Percentiles rank a stretch among this genome's conserved stretches.
These are phyloP conservation scores for Termitomyces sp. DNA, from an alignment of 768 basidiomycete genomes.

Conservation along the genomic window DNA sequence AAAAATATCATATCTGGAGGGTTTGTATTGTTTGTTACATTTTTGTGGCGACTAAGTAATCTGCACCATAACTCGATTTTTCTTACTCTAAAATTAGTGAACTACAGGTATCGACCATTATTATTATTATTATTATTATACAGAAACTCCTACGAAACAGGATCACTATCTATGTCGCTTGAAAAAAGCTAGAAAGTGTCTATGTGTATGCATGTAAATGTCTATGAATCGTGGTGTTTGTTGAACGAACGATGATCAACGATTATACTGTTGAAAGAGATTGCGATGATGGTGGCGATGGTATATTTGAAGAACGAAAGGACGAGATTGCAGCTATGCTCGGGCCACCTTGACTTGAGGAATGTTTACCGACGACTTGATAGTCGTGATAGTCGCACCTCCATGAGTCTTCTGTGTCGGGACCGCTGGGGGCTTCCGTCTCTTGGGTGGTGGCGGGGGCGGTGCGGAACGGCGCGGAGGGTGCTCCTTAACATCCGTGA, in stretches of 20 bases:
- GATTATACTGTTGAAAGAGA: neutral
- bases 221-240: neutral
- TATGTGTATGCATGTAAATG: neutral
- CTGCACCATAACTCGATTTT: too few species aligned
- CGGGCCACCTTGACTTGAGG: constrained; percentile 7
- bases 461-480: constrained; percentile 51
- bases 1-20: too few species aligned
- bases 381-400: constrained; percentile 59
- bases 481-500: constrained; percentile 10
- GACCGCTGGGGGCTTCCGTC: constrained; percentile 71
- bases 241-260: neutral
- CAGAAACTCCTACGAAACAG: neutral
- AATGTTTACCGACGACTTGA: constrained; percentile 38
- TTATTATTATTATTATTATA: neutral
- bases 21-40: too few species aligned
- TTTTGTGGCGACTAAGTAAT: too few species aligned
- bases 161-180: neutral
- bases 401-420: constrained; percentile 48
- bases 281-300: constrained; percentile 4
- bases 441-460: constrained; percentile 65
- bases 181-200: neutral
- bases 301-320: neutral
- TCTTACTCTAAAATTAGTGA: too few species aligned
- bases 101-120: neutral
- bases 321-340: neutral